These are phyloP conservation scores for Tremella yokohamensis DNA, from an alignment of 768 basidiomycete species.

Conservation along the genomic window DNA sequence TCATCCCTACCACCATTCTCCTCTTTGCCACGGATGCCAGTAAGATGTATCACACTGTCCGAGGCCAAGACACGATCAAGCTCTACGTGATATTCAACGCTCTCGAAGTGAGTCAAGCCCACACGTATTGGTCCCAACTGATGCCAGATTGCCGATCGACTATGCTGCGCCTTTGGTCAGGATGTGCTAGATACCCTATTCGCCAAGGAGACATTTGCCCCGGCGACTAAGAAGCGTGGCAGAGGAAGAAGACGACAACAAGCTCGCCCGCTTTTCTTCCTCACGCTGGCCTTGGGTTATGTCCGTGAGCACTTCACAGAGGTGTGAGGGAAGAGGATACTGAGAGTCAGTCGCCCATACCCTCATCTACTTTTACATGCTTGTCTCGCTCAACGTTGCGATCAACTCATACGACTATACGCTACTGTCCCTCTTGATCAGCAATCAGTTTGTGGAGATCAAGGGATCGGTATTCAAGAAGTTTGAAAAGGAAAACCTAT, in stretches of 20 bases:
- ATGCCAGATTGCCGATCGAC: constrained; percentile 79
- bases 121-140: background rate
- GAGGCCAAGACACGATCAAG: constrained; percentile 98
- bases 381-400: constrained; percentile 91
- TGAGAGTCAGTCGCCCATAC: constrained; percentile 68
- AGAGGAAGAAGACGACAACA: constrained; percentile 52
- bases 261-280: constrained; percentile 77
- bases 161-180: constrained; percentile 95
- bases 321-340: background rate
- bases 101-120: constrained; percentile 68
- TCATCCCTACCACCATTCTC: constrained; percentile 69
- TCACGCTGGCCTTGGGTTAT: constrained; percentile 74
- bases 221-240: constrained; percentile 56
- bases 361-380: constrained; percentile 92
- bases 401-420: constrained; percentile 98
- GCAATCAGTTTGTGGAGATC: constrained; percentile 98
- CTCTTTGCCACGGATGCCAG: constrained; percentile 86
- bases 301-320: constrained; percentile 59
- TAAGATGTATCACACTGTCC: constrained; percentile 95
- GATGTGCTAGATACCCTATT: constrained; percentile 95
- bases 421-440: constrained; percentile 84
- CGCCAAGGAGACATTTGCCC: constrained; percentile 79
- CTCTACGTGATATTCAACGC: constrained; percentile 98
- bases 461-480: constrained; percentile 98
- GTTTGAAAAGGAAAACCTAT: constrained; percentile 97